Evolutionary conservation across 345 rosid genomes (phyloP), one percentile per base, ranked within the genome.

Genomic region (Hypericum perforatum): DNA sequence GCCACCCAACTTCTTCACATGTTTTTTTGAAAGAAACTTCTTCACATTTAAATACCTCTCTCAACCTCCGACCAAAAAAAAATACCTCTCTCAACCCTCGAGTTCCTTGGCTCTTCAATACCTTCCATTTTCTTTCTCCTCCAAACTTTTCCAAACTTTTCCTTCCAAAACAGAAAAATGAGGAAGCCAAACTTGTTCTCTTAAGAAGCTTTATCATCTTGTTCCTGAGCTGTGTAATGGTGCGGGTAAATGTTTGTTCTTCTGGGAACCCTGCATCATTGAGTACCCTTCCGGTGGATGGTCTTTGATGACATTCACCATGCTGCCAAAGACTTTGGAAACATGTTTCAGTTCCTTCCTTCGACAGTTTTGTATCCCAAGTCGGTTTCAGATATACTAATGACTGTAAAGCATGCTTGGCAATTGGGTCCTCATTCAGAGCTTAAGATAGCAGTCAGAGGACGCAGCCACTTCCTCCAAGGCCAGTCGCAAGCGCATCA

Each of bases 321-420:
- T 57, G 92, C 81, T 57, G 85, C 98, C 55, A 83, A 54, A 61
- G 98, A 91, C 57, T 91, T 91, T 22, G 98, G 98, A 58, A 81
- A 81, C 32, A 74, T 71, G 60, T 79, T 69, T 76, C 87, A 77
- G 52, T 54, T 68, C 49, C 78, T 75, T 48, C 95, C 98, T 56
- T 39, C 65, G 50, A 95, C 98, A 15, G 83, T 91, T 32, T 74
- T 91, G 43, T 76, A 85, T 65, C 98, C 98, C 11, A 78, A 74
- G 65, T 75, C 96, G 0, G 92, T 78, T 54, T 70, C 84, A 16
- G 98, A 87, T 64, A 79, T 91, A 62, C 82, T 92, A 60, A 67
- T 73, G 39, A 79, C 82, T 1, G 69, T 91, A 51, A 78, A 69
- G 64, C 92, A 82, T 73, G 56, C 83, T 63, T 85, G 92, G 89